Conservation (phyloP, 257 asterid genomes). For the Solanum tacnaense region DNA sequence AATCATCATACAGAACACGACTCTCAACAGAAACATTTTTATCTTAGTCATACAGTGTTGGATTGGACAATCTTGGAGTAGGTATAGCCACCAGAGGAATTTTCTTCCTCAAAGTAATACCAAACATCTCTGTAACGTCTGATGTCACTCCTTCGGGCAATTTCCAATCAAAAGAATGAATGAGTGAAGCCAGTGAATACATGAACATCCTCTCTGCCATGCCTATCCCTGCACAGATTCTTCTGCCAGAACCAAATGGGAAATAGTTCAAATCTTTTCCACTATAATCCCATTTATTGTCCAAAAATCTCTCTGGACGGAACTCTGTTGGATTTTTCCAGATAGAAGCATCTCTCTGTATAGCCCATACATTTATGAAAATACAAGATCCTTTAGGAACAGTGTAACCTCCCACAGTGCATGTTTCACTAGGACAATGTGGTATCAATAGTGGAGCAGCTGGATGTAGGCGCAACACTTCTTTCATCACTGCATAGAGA, state of each 20-base stretch:
- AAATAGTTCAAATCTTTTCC: constrained; percentile 46
- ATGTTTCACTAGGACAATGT: constrained; percentile 48
- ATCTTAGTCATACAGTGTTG: constrained; percentile 19
- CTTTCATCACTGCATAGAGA: constrained; percentile 46
- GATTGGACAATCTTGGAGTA: constrained; percentile 33
- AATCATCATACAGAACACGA: neutral
- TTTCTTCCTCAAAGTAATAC: constrained; percentile 47
- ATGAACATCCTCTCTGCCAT: constrained; percentile 63
- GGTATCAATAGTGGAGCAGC: constrained; percentile 56
- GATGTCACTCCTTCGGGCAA: constrained; percentile 22
- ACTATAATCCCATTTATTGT: constrained; percentile 29
- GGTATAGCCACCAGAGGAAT: constrained; percentile 48
- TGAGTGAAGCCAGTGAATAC: constrained; percentile 42
- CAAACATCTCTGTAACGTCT: constrained; percentile 47
- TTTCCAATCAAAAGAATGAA: constrained; percentile 55
- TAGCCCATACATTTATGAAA: constrained; percentile 59
- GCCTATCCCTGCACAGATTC: constrained; percentile 50
- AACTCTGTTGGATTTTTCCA: constrained; percentile 49
- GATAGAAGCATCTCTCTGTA: constrained; percentile 38
- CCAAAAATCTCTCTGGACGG: constrained; percentile 45
- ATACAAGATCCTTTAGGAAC: constrained; percentile 49
- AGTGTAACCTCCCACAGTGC: constrained; percentile 31
- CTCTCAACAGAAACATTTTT: neutral
- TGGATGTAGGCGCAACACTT: constrained; percentile 50
- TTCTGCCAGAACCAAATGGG: constrained; percentile 64